Conservation (phyloP, 176 grass and related monocot species). For the Rhynchospora tenuis region DNA sequence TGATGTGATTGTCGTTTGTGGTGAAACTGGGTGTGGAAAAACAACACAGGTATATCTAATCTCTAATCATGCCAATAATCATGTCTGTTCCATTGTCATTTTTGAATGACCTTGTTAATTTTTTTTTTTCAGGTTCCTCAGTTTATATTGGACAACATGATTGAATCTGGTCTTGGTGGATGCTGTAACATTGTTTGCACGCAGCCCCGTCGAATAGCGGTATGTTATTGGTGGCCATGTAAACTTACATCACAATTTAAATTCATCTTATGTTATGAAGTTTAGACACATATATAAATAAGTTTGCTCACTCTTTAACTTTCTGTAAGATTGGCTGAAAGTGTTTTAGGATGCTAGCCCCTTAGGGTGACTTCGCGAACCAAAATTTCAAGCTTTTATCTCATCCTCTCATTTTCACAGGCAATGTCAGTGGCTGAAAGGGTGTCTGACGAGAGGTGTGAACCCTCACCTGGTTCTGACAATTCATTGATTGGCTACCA, state of each 20-base stretch:
- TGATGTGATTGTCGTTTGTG: slow-evolving; percentile 87
- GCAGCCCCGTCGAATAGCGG: slow-evolving; percentile 85
- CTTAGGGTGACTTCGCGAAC: neutral
- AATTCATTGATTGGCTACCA: slow-evolving; percentile 91
- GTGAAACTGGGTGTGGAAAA: slow-evolving; percentile 98
- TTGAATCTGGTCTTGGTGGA: slow-evolving; percentile 73
- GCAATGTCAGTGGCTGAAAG: slow-evolving; percentile 97
- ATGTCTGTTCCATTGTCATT: slow-evolving; percentile 21
- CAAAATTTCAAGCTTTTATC: neutral
- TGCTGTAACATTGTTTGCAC: slow-evolving; percentile 89
- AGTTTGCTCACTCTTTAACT: neutral
- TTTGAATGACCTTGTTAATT: neutral
- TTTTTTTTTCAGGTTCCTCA: slow-evolving; percentile 66
- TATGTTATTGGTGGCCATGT: slow-evolving; percentile 26
- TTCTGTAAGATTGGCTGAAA: neutral
- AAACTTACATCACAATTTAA: neutral
- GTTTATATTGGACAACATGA: slow-evolving; percentile 98
- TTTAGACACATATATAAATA: neutral
- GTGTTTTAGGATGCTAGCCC: neutral
- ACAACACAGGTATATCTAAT: slow-evolving; percentile 73
- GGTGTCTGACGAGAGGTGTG: slow-evolving; percentile 92
- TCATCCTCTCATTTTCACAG: slow-evolving; percentile 30
- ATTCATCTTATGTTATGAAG: neutral
- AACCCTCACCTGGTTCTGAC: slow-evolving; percentile 82
- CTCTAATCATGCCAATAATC: neutral